Evolutionary conservation across 1,139 yeast genomes (phyloP), one percentile per base, ranked within the genome.

Genomic region (Scheffersomyces parashehatae): DNA sequence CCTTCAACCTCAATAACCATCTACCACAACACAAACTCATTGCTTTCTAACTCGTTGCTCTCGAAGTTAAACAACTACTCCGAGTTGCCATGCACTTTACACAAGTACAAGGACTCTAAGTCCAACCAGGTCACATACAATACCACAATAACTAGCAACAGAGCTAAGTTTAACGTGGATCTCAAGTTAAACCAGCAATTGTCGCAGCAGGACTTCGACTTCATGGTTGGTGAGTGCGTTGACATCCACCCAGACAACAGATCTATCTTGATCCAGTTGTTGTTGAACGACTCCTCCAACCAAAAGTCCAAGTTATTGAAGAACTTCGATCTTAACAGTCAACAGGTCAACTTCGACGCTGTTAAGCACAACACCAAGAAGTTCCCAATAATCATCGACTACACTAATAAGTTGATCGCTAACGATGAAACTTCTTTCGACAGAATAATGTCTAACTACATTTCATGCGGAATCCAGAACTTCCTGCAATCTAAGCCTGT

Each of bases 381-480:
- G 44, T 50, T 77, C 5, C 86, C 83, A 0, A 66, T 82, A 47
- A 69, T 81, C 32, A 79, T 82, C 40, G 88, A 82, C 63, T 79
- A 81, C 74, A 74, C 73, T 43, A 73, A 80, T 56, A 61, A 68
- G 42, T 60, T 75, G 55, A 65, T 81, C 44, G 86, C 86, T 3
- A 72, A 74, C 45, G 77, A 77, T 52, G 74, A 70, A 41, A 58
- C 61, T 10, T 67, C 75, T 39, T 64, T 75, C 47, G 71, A 69
- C 51, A 54, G 77, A 35, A 68, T 75, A 46, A 67, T 75, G 68
- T 65, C 67, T 35, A 71, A 75, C 60, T 73, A 71, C 56, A 58
- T 64, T 48, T 55, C 64, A 41, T 67, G 75, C 44, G 75, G 75
- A 14, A 67, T 65, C 42, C 75, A 70, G 48, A 59, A 58, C 42